phyloP scores from a whole-genome alignment of 495 filamentous ascomycete species.

The Podospora comata region DNA sequence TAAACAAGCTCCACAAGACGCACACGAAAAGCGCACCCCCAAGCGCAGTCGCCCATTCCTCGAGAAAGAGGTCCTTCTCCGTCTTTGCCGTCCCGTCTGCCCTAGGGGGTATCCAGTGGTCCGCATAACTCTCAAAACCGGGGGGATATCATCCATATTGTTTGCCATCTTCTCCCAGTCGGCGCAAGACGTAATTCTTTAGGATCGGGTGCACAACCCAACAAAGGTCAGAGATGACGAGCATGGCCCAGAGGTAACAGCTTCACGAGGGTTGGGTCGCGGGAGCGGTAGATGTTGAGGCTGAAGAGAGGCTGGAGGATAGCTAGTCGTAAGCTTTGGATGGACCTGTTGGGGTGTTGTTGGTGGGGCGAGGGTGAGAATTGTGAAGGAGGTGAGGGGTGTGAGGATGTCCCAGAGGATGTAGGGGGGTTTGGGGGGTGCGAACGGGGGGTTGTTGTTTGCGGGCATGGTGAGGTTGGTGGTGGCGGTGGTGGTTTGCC shows the following conservation, averaged over 20 bases:
- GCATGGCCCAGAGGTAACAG: slow-evolving; percentile 1
- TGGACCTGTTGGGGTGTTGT: background rate
- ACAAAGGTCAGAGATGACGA: background rate
- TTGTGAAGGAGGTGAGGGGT: background rate
- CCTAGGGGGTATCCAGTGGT: background rate
- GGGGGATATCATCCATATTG: background rate
- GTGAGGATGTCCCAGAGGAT: background rate
- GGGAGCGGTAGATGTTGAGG: background rate
- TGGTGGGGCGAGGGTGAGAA: background rate
- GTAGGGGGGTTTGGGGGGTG: background rate
- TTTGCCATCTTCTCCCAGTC: background rate
- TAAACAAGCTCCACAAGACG: background rate
- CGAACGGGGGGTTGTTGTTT: background rate
- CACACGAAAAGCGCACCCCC: background rate
- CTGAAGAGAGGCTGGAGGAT: background rate
- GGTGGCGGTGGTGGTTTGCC: background rate
- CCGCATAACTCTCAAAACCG: background rate
- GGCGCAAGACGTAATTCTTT: background rate
- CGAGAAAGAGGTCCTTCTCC: background rate
- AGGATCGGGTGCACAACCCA: background rate
- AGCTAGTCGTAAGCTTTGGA: background rate
- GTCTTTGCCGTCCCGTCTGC: background rate
- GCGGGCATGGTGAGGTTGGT: too few species aligned
- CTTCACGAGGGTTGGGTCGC: slow-evolving; percentile 3
- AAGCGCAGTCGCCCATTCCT: background rate